These are phyloP conservation scores for Penicillium odoratum DNA, from an alignment of 495 filamentous ascomycete genomes.

Conservation along the genomic window DNA sequence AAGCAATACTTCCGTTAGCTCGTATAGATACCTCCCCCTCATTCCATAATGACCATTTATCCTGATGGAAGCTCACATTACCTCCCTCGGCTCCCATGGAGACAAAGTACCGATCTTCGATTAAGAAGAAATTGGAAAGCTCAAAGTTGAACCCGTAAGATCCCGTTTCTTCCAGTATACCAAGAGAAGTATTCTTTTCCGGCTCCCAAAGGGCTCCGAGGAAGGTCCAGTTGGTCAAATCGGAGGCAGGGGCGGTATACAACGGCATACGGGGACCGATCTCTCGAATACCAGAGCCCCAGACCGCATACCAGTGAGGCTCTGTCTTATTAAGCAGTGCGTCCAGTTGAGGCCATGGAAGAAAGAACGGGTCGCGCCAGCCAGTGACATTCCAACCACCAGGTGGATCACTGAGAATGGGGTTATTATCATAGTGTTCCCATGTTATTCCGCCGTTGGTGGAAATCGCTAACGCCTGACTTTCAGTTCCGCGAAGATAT, in stretches of 20 bases:
- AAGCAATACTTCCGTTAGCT: conserved; percentile 18
- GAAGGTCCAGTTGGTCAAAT: conserved; percentile 21
- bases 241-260: conserved; percentile 14
- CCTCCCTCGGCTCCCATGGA: conserved; percentile 22
- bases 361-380: conserved; percentile 21
- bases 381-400: conserved; percentile 19
- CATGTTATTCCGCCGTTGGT: conserved; percentile 18
- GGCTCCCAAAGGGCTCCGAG: conserved; percentile 20
- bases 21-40: conserved; percentile 17
- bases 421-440: conserved; percentile 19
- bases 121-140: conserved; percentile 20
- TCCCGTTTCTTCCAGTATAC: conserved; percentile 14
- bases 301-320: conserved; percentile 21
- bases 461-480: conserved; percentile 16
- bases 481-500: conserved; percentile 17
- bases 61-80: conserved; percentile 17
- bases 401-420: conserved; percentile 14
- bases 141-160: conserved; percentile 21
- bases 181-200: conserved; percentile 15
- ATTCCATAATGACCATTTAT: conserved; percentile 20
- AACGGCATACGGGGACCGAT: conserved; percentile 21
- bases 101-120: conserved; percentile 18
- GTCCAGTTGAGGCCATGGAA: conserved; percentile 15
- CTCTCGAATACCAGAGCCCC: conserved; percentile 18
- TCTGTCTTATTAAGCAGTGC: conserved; percentile 8